Conservation (phyloP, 805 yeast species). For the Sugiyamaella smithiae region DNA sequence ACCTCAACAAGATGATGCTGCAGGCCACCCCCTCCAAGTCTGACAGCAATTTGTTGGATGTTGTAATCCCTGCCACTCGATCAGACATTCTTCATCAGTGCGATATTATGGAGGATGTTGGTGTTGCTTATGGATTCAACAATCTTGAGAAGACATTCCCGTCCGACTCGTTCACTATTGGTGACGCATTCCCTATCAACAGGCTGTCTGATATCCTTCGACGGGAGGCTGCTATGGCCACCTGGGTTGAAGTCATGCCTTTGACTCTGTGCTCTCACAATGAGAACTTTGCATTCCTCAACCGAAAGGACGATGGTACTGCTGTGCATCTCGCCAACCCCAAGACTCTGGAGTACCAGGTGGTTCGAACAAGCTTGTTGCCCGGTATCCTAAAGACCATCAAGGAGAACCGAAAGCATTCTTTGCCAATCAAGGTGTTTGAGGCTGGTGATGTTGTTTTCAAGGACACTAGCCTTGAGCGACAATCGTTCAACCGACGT, state of each 20-base stretch:
- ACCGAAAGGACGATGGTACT: conserved; percentile 63
- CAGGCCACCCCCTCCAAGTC: conserved; percentile 51
- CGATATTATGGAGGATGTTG: conserved; percentile 98
- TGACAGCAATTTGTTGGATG: conserved; percentile 54
- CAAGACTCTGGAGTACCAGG: conserved; percentile 94
- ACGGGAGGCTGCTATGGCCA: conserved; percentile 86
- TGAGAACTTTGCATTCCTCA: conserved; percentile 88
- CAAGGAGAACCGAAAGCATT: conserved; percentile 92
- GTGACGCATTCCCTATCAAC: conserved; percentile 86
- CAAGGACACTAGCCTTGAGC: conserved; percentile 74
- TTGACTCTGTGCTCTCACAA: conserved; percentile 94
- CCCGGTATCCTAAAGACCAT: conserved; percentile 96
- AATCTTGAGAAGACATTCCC: conserved; percentile 80
- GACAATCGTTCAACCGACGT: conserved; percentile 89
- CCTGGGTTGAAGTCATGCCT: conserved; percentile 95
- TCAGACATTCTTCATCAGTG: conserved; percentile 95
- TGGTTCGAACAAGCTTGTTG: conserved; percentile 88
- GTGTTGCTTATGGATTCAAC: conserved; percentile 92
- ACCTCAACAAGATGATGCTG: conserved; percentile 80
- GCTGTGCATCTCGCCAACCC: conserved; percentile 95
- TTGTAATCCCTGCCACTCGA: conserved; percentile 86
- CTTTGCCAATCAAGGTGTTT: conserved; percentile 90
- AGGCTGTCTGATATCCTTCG: conserved; percentile 88
- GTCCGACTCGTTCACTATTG: conserved; percentile 71
- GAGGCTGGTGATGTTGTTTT: conserved; percentile 94